Evolutionary conservation across 176 grass and related monocot genomes (phyloP).

Genomic region (Chloris gayana): DNA sequence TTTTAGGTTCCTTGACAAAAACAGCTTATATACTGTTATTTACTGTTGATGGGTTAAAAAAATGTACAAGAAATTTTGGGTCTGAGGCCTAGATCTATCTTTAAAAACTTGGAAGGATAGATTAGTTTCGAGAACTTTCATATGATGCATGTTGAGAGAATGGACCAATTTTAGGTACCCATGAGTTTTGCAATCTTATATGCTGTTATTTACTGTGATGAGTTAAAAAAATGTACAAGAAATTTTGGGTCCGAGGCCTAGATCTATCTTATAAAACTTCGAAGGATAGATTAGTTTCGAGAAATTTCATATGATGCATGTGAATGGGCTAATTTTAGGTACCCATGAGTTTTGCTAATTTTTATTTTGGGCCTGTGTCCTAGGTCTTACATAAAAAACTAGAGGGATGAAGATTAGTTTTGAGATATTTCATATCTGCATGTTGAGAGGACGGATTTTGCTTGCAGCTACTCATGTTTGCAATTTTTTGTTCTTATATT

Average conservation of each 20-base stretch:
- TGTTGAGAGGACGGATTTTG: too few species aligned
- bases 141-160: slow-evolving; percentile 7
- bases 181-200: neutral
- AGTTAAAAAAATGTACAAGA: neutral
- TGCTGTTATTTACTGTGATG: neutral
- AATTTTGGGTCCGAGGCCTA: neutral
- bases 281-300: neutral
- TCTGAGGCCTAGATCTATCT: neutral
- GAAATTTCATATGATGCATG: slow-evolving; percentile 9
- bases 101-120: neutral
- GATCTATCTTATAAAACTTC: neutral
- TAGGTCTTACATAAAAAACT: too few species aligned
- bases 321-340: neutral
- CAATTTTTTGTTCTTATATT: neutral
- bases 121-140: neutral
- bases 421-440: too few species aligned
- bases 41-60: neutral
- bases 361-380: too few species aligned
- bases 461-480: neutral
- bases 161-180: neutral
- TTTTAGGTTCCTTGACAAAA: neutral
- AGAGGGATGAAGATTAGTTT: too few species aligned
- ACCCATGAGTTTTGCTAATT: slow-evolving; percentile 1
- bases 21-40: neutral
- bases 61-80: neutral